phyloP scores from a whole-genome alignment of 148 eudicot species.

The Arbutus unedo region DNA sequence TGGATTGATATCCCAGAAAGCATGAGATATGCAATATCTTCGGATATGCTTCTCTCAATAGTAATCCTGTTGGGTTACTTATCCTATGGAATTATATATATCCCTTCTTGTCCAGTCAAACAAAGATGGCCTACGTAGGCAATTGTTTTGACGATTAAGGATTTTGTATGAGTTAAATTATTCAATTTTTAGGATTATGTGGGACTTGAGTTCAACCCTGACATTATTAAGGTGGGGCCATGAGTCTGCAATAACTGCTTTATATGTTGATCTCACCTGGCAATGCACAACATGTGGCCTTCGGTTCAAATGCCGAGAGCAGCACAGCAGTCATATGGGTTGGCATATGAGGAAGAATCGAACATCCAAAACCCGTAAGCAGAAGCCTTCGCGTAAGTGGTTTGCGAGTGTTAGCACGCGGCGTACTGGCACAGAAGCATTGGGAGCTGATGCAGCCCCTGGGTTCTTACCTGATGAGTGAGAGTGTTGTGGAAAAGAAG shows the following conservation, averaged over 20 bases:
- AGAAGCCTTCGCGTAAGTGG: slow-evolving; percentile 95
- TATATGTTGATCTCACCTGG: slow-evolving; percentile 81
- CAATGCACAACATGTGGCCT: slow-evolving; percentile 93
- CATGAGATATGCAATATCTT: background rate
- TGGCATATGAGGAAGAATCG: slow-evolving; percentile 96
- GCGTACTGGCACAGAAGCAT: slow-evolving; percentile 86
- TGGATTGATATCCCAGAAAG: background rate
- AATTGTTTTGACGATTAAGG: background rate
- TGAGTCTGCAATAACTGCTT: slow-evolving; percentile 59
- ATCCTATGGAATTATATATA: background rate
- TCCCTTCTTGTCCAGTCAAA: background rate
- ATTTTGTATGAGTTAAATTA: slow-evolving; percentile 1
- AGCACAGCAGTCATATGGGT: slow-evolving; percentile 97
- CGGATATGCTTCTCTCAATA: background rate
- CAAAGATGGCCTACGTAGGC: background rate
- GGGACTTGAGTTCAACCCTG: slow-evolving; percentile 80
- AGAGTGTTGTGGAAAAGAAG: slow-evolving; percentile 55
- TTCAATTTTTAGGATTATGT: slow-evolving; percentile 54
- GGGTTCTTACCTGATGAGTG: slow-evolving; percentile 73
- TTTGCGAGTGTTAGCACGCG: slow-evolving; percentile 76
- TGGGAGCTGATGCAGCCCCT: slow-evolving; percentile 75
- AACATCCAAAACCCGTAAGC: slow-evolving; percentile 71
- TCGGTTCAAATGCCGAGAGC: slow-evolving; percentile 83
- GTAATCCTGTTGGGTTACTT: background rate
- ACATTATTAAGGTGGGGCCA: slow-evolving; percentile 81